Evolutionary conservation across 1,284 basidiomycete genomes (phyloP), one percentile per base, ranked within the genome.

Genomic region (Rhodotorula glutinis): DNA sequence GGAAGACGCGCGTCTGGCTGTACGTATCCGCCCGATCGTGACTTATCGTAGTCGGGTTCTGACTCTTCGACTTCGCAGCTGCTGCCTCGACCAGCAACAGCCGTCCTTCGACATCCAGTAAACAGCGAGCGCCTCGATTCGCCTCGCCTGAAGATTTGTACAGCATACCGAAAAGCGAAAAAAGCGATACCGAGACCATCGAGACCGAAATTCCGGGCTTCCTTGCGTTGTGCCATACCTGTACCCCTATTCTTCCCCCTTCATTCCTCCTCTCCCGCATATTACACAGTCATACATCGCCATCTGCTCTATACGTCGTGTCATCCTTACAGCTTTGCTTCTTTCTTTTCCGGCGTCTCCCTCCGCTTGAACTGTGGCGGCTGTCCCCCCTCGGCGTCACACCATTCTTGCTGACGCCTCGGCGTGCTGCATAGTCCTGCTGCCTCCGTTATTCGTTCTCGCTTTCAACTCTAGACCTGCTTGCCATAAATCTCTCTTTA

Each of bases 1-100:
- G 88, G 80, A 90, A 90, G 80, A 89, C 88, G 52, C 81, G 88
- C 46, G 88, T 89, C 69, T 89, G 88, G 88, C 87, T 89, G 87
- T 70, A 44, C 46, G 67, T 70, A 4, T 2, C 52, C 14, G 11
- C 13, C 16, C 29, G 1, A 13, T 0, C 0, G 4, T 4, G 13
- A 33, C 2, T 17, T 25, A 19, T 14, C 27, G 23, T 21, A 44
- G 10, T 17, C 17, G 8, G 8, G 10, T 60, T 10, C 1, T 14
- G 21, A 14, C 23, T 3, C 25, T 8, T 16, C 47, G 4, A 9
- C 21, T 23, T 9, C 11, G 33, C 65, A 69, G 67, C 10, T 69
- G 67, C 63, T 69, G 67, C 53, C 61, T 69, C 53, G 67, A 69
- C 54, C 66, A 67, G 55, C 66, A 67, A 54, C 62, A 64, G 38